Conservation (phyloP, 2,329 filamentous ascomycete genomes). For the Septoria petroselini region DNA sequence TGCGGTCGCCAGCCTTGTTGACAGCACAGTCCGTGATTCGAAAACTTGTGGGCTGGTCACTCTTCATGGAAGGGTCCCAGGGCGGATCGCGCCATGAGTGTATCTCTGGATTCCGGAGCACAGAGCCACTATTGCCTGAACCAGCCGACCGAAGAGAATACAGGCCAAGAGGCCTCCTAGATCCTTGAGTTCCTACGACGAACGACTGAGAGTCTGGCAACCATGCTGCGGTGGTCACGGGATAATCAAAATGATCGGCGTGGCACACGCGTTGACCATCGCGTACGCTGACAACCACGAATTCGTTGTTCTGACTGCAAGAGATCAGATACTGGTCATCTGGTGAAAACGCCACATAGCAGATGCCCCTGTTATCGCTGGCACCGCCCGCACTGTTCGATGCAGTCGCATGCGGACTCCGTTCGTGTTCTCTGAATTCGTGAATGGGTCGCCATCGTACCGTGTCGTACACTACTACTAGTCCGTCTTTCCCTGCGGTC, state of each 20-base stretch:
- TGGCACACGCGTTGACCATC: slow-evolving; percentile 59
- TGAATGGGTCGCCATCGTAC: slow-evolving; percentile 63
- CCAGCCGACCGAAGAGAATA: slow-evolving; percentile 30
- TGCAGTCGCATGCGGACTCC: slow-evolving; percentile 19
- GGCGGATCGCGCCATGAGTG: slow-evolving; percentile 48
- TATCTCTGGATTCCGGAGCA: slow-evolving; percentile 32
- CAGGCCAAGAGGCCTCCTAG: slow-evolving; percentile 62
- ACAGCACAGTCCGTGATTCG: slow-evolving; percentile 83
- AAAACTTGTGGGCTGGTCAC: slow-evolving; percentile 55
- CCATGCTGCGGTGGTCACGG: slow-evolving; percentile 90
- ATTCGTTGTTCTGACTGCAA: slow-evolving; percentile 54
- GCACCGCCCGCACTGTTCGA: slow-evolving; percentile 16
- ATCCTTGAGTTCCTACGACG: slow-evolving; percentile 73
- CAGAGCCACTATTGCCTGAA: slow-evolving; percentile 16
- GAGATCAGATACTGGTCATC: slow-evolving; percentile 83
- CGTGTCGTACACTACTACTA: slow-evolving; percentile 80
- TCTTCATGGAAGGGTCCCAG: slow-evolving; percentile 53
- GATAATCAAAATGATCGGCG: slow-evolving; percentile 71
- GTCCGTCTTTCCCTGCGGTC: slow-evolving; percentile 72
- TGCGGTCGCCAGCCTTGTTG: slow-evolving; percentile 71
- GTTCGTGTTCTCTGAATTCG: slow-evolving; percentile 38
- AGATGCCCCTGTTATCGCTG: slow-evolving; percentile 55
- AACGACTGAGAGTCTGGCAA: slow-evolving; percentile 72
- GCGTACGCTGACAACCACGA: slow-evolving; percentile 35
- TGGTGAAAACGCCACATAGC: slow-evolving; percentile 85